These are phyloP conservation scores for Purshia tridentata DNA, from an alignment of 306 rosid genomes.

Conservation along the genomic window DNA sequence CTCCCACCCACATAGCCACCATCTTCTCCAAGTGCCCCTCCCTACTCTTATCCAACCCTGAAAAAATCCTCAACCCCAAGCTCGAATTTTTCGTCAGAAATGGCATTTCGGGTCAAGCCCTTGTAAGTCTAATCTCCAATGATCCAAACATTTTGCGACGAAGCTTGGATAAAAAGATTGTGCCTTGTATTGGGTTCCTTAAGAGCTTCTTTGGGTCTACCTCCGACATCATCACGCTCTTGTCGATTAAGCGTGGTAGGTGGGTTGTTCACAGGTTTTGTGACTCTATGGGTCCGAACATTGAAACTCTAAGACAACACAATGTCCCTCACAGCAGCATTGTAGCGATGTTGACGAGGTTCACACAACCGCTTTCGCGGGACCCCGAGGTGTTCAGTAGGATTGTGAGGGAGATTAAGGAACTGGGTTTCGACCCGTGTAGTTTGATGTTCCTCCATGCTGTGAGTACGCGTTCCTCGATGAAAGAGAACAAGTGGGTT, in stretches of 20 bases:
- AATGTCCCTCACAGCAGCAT: constrained; percentile 12
- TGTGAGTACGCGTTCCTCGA: constrained; percentile 12
- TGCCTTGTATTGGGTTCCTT: constrained; percentile 23
- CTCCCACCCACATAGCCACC: constrained; percentile 4
- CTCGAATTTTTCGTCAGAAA: constrained; percentile 19
- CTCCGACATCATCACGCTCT: not conserved
- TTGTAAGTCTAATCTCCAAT: not conserved
- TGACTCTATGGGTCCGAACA: constrained; percentile 11
- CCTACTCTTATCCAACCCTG: constrained; percentile 10
- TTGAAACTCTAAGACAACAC: constrained; percentile 13
- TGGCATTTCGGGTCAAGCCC: constrained; percentile 14
- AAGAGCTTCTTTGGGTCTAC: constrained; percentile 12
- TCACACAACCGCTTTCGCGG: constrained; percentile 10
- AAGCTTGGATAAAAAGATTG: constrained; percentile 21
- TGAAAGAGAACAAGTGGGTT: constrained; percentile 25
- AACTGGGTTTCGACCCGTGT: constrained; percentile 22
- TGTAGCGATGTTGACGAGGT: not conserved
- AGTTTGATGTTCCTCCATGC: constrained; percentile 26
- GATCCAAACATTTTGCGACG: constrained; percentile 14
- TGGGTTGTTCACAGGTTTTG: constrained; percentile 16
- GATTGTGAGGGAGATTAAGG: constrained; percentile 9
- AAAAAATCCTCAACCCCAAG: constrained; percentile 24
- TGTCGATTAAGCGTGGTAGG: constrained; percentile 14
- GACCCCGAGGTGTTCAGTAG: constrained; percentile 3
- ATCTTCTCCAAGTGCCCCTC: constrained; percentile 1